Evolutionary conservation across 306 rosid genomes (phyloP), one percentile per base, ranked within the genome.

Genomic region (Casuarina glauca): DNA sequence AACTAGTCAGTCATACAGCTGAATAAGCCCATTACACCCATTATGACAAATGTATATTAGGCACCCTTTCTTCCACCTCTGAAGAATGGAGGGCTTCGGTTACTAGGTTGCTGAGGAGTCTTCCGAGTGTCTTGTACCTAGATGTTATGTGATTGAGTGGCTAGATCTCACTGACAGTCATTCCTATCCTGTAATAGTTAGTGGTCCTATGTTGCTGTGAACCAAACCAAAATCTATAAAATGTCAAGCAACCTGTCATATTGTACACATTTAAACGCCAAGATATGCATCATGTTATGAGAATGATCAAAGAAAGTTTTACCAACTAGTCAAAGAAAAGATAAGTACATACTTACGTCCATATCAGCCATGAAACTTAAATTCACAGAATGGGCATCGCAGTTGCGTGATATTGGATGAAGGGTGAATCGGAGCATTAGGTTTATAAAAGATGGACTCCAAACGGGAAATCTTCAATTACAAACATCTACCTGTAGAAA

Each of bases 401-500:
- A 17, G 12, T 58, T 26, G 39, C 64, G 1, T 39, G 49, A 41
- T 42, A 64, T 39, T 16, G 19, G 20, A 71, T 55, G 6, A 10
- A 58, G 9, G 35, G 35, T 19, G 1, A 3, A 49, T 0, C 11
- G 49, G 46, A 43, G 7, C 51, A 66, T 53, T 39, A 50, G 39
- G n/a, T 41, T 9, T 32, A 73, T 11, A 19, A 52, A 15, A 79
- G 70, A 39, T 16, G 7, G 48, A 64, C 12, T 8, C 41, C 44
- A 13, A 64, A 17, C 46, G 16, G 49, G 36, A 26, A 79, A 53
- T 74, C 38, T 38, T 26, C 38, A 73, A 45, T 49, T 50, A 48
- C 53, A 53, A 72, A 35, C 9, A 11, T 1, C 12, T 48, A 89
- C 98, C 93, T 88, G 87, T 52, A 39, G 82, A 80, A 94, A 92